Evolutionary conservation across 2,329 filamentous ascomycete genomes (phyloP), one percentile per base, ranked within the genome.

Genomic region (Parascedosporium putredinis): DNA sequence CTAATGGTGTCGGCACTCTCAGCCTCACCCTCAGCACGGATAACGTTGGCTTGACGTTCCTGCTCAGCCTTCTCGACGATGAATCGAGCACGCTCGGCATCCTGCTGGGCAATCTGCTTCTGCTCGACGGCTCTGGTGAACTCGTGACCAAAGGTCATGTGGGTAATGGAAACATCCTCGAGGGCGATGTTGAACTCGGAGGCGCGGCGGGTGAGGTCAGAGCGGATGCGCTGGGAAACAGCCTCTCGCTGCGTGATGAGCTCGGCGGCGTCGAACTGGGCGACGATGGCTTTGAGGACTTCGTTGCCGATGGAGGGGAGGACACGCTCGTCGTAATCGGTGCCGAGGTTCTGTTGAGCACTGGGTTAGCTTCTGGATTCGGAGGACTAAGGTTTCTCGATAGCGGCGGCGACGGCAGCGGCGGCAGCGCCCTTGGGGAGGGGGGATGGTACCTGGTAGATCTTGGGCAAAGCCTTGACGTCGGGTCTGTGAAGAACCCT

Each of bases 81-180:
- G 75, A 98, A 98, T 57, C 93, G 81, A 45, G 93, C 93, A 57
- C 93, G 81, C 78, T 98, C 93, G 55, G 93, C 93, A 65, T 98
- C 93, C 72, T 98, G 93, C 74, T 98, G 93, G 50, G 93, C 93
- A 67, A 98, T 98, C 77, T 98, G 93, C 83, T 98, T 98, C 81
- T 98, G 93, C 75, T 98, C 93, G 62, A 98, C 93, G 56, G 93
- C 93, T 69, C 88, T 87, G 54, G 93, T 98, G 77, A 98, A 98
- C 71, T 98, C 93, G 69, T 91, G 91, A 59, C 93, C 93, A 66
- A 98, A 98, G 49, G 93, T 98, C 93, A 98, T 98, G 78, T 98
- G 93, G 54, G 93, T 98, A 70, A 98, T 98, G 64, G 88, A 95
- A 53, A 98, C 93, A 64, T 98, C 93, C 72, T 98, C 93, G 49